Percentiles rank a stretch among this genome's conserved stretches.
Evolutionary conservation across 352 stramenopile genomes (phyloP).

Genomic region (Thalassiosira exigua): DNA sequence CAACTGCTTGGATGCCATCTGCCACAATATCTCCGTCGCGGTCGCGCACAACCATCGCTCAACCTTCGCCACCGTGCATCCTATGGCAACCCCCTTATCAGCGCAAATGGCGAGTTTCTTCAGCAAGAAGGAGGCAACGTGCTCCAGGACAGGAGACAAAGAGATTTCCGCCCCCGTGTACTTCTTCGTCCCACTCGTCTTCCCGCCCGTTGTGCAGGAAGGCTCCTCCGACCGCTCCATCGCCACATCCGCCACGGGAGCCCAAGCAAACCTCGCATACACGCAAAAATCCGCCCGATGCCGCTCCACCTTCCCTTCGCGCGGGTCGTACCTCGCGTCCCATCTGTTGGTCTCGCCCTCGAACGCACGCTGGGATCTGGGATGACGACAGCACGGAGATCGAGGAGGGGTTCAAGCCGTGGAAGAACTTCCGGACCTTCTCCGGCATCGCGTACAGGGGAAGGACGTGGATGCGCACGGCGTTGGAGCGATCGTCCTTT

Average conservation of each 20-base stretch:
- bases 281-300: slow-evolving; percentile 59
- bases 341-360: slow-evolving; percentile 42
- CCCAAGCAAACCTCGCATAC: slow-evolving; percentile 69
- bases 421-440: slow-evolving; percentile 74
- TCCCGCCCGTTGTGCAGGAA: slow-evolving; percentile 38
- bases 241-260: slow-evolving; percentile 58
- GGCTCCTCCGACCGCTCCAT: slow-evolving; percentile 71
- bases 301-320: slow-evolving; percentile 33
- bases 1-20: slow-evolving; percentile 41
- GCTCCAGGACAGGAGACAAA: slow-evolving; percentile 41
- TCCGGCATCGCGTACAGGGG: slow-evolving; percentile 56
- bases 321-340: slow-evolving; percentile 47
- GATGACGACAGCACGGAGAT: slow-evolving; percentile 70
- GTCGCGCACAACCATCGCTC: slow-evolving; percentile 42
- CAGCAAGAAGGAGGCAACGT: slow-evolving; percentile 46
- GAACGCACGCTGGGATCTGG: too few relatives aligned
- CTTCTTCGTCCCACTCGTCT: slow-evolving; percentile 2
- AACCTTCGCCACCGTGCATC: slow-evolving; percentile 25
- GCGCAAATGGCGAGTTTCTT: slow-evolving; percentile 54
- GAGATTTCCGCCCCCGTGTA: slow-evolving; percentile 42
- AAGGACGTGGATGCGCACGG: slow-evolving; percentile 74
- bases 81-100: slow-evolving; percentile 46
- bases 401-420: slow-evolving; percentile 59
- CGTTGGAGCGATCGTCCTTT: slow-evolving; percentile 62
- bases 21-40: slow-evolving; percentile 54